These are phyloP conservation scores for Citeromyces nyonsensis DNA, from an alignment of 805 yeast genomes.

Conservation along the genomic window DNA sequence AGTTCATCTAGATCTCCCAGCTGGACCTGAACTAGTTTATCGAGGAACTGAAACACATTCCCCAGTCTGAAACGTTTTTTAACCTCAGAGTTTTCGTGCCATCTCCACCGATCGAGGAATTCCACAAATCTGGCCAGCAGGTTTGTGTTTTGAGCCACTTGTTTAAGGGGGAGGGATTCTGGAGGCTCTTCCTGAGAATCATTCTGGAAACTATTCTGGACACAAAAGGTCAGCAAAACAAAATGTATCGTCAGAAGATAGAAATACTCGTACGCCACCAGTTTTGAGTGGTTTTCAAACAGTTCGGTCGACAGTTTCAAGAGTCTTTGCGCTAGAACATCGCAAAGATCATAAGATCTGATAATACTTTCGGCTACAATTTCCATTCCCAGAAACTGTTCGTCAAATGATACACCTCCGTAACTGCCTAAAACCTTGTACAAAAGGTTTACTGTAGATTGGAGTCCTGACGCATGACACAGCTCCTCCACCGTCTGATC, in stretches of 20 bases:
- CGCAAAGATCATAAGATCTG: too few relatives aligned
- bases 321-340: too few relatives aligned
- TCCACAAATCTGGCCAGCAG: conserved; percentile 27
- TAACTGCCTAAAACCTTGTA: too few relatives aligned
- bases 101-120: conserved; percentile 54
- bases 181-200: too few relatives aligned
- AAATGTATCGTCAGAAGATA: not conserved
- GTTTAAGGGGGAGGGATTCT: too few relatives aligned
- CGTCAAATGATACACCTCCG: too few relatives aligned
- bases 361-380: too few relatives aligned
- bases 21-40: conserved; percentile 37
- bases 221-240: not conserved
- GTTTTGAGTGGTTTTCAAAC: not conserved
- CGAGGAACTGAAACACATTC: conserved; percentile 33
- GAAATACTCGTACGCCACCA: not conserved
- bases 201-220: too few relatives aligned
- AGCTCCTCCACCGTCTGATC: not conserved
- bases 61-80: conserved; percentile 28
- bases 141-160: conserved; percentile 10
- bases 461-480: too few relatives aligned
- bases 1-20: conserved; percentile 42
- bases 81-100: conserved; percentile 18
- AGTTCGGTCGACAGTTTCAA: too few relatives aligned
- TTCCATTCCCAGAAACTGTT: too few relatives aligned
- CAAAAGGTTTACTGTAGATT: too few relatives aligned